Conservation (phyloP, 2,329 filamentous ascomycete genomes). For the Sphaceloma murrayae region DNA sequence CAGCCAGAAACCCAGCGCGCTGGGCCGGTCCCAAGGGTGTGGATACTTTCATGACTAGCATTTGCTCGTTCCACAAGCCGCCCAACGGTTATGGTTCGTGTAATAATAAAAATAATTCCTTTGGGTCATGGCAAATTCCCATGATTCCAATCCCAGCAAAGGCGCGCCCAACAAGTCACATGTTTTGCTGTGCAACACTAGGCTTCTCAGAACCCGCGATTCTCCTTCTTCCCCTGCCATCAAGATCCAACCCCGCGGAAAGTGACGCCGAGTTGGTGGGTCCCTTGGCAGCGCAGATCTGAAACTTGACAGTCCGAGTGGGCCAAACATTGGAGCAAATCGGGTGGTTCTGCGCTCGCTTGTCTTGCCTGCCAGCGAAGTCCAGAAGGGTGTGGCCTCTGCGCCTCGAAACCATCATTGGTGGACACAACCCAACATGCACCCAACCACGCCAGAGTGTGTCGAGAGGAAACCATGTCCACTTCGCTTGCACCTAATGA, state of each 20-base stretch:
- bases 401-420: slow-evolving; percentile 6
- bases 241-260: no score
- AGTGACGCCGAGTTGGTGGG: not conserved
- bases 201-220: no score
- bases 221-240: no score
- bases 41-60: slow-evolving; percentile 4
- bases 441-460: not conserved
- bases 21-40: slow-evolving; percentile 7
- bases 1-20: slow-evolving; percentile 4
- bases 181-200: not conserved
- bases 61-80: slow-evolving; percentile 4
- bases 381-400: slow-evolving; percentile 1
- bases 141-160: no score
- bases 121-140: no score
- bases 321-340: slow-evolving; percentile 2
- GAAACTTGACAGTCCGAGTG: slow-evolving; percentile 13
- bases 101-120: no score
- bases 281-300: slow-evolving; percentile 5
- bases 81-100: slow-evolving; percentile 11
- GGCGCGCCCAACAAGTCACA: no score
- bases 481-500: not conserved
- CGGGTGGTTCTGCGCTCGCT: not conserved
- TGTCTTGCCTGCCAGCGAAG: not conserved
- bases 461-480: no score
- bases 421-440: not conserved